Conservation (phyloP, 441 rosid species). For the Erysimum cheiri region DNA sequence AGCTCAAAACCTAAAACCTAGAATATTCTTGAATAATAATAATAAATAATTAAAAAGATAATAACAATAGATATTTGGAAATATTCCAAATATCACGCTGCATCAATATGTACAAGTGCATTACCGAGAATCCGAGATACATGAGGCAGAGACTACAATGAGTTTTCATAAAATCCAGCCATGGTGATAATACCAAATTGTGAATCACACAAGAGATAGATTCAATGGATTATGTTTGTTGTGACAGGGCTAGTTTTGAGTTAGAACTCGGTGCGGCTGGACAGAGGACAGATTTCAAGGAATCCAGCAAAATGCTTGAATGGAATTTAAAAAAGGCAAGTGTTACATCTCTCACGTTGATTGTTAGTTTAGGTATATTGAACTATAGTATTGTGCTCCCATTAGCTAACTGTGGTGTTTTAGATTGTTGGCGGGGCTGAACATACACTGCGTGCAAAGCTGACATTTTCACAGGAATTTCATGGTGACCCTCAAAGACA, state of each 20-base stretch:
- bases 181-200: not conserved
- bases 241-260: slow-evolving; percentile 84
- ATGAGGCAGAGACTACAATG: not conserved
- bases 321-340: slow-evolving; percentile 92
- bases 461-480: slow-evolving; percentile 87
- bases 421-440: slow-evolving; percentile 97
- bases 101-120: not conserved
- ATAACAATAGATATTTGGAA: no score
- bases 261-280: slow-evolving; percentile 85
- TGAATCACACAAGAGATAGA: slow-evolving; percentile 3
- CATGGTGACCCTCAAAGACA: slow-evolving; percentile 59
- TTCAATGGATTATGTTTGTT: slow-evolving; percentile 23
- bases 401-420: slow-evolving; percentile 30
- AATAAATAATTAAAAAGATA: no score
- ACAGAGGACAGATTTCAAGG: slow-evolving; percentile 93
- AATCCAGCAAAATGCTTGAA: slow-evolving; percentile 83
- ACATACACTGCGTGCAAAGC: slow-evolving; percentile 88
- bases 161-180: not conserved
- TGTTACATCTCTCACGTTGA: slow-evolving; percentile 14
- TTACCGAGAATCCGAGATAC: not conserved
- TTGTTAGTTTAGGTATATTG: slow-evolving; percentile 1
- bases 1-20: no score
- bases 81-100: no score
- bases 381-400: slow-evolving; percentile 21
- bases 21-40: no score